These are phyloP conservation scores for Colletotrichum lini DNA, from an alignment of 2,329 filamentous ascomycete genomes.

Conservation along the genomic window DNA sequence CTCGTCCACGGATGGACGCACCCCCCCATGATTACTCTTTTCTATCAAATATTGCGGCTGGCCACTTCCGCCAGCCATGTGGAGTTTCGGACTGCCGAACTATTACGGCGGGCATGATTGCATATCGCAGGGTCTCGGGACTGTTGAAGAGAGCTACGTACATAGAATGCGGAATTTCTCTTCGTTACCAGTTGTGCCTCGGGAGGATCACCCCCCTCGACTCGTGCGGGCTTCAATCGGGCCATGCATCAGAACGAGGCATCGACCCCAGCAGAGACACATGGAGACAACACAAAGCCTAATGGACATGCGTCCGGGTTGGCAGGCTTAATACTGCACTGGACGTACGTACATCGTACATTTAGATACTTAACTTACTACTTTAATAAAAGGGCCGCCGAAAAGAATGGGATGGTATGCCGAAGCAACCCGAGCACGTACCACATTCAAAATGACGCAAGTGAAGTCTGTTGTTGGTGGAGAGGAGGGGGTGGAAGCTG, in stretches of 20 bases:
- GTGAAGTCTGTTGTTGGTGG: not conserved
- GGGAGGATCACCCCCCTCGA: slow-evolving; percentile 1
- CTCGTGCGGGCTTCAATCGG: slow-evolving; percentile 13
- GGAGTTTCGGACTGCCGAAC: slow-evolving; percentile 32
- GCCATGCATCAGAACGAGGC: slow-evolving; percentile 8
- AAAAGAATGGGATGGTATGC: slow-evolving; percentile 5
- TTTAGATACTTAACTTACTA: slow-evolving; percentile 18
- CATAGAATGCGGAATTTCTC: slow-evolving; percentile 25
- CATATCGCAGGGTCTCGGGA: slow-evolving; percentile 32
- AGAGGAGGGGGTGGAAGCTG: not conserved
- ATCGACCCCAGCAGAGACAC: slow-evolving; percentile 9
- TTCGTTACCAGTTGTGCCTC: slow-evolving; percentile 23
- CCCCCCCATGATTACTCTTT: slow-evolving; percentile 15
- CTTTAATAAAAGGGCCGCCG: slow-evolving; percentile 37
- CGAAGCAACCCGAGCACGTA: slow-evolving; percentile 4
- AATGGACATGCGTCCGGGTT: slow-evolving; percentile 1
- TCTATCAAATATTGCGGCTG: slow-evolving; percentile 20
- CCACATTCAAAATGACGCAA: slow-evolving; percentile 1
- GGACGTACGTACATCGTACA: slow-evolving; percentile 12
- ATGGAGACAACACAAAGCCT: slow-evolving; percentile 6
- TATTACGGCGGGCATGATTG: slow-evolving; percentile 34
- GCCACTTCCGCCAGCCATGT: slow-evolving; percentile 18
- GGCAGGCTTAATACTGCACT: slow-evolving; percentile 4
- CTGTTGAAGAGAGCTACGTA: slow-evolving; percentile 35
- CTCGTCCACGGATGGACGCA: slow-evolving; percentile 14